These are phyloP conservation scores for Schoenoplectus triqueter DNA, from an alignment of 202 grass and related monocot species.

Conservation along the genomic window DNA sequence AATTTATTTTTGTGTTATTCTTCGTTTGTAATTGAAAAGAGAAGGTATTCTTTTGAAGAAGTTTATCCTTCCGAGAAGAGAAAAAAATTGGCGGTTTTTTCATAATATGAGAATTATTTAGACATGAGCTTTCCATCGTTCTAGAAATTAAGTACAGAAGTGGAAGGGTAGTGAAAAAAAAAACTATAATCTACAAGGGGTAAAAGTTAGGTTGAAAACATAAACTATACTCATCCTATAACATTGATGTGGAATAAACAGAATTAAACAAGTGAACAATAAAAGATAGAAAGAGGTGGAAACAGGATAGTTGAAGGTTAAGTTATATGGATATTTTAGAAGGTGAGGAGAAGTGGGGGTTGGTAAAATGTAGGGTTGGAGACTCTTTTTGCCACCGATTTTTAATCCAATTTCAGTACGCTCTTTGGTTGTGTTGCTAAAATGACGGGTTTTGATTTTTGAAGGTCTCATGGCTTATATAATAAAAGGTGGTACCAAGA, in stretches of 20 bases:
- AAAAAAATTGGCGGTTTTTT: background rate
- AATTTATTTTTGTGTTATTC: background rate
- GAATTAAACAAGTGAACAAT: slow-evolving; percentile 40
- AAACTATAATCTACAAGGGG: slow-evolving; percentile 26
- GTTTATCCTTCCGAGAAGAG: background rate
- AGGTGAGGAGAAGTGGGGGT: slow-evolving; percentile 17
- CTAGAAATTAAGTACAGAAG: slow-evolving; percentile 18
- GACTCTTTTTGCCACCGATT: slow-evolving; percentile 38
- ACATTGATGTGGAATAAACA: slow-evolving; percentile 25
- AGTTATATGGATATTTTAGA: slow-evolving; percentile 32
- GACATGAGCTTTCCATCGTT: background rate
- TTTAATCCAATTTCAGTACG: background rate
- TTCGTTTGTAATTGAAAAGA: background rate
- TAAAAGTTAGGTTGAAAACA: slow-evolving; percentile 35
- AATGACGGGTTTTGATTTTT: slow-evolving; percentile 13
- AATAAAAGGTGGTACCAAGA: slow-evolving; percentile 30
- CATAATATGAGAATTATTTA: background rate
- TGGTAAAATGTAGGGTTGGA: slow-evolving; percentile 43
- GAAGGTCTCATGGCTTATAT: slow-evolving; percentile 25
- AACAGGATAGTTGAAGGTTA: slow-evolving; percentile 40
- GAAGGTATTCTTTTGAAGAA: background rate
- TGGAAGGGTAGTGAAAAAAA: slow-evolving; percentile 39
- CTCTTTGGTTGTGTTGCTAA: slow-evolving; percentile 36
- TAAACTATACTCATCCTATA: slow-evolving; percentile 39
- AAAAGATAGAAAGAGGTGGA: slow-evolving; percentile 33